phyloP scores from a whole-genome alignment of 140 eudicot species.

The Bidens hawaiensis region DNA sequence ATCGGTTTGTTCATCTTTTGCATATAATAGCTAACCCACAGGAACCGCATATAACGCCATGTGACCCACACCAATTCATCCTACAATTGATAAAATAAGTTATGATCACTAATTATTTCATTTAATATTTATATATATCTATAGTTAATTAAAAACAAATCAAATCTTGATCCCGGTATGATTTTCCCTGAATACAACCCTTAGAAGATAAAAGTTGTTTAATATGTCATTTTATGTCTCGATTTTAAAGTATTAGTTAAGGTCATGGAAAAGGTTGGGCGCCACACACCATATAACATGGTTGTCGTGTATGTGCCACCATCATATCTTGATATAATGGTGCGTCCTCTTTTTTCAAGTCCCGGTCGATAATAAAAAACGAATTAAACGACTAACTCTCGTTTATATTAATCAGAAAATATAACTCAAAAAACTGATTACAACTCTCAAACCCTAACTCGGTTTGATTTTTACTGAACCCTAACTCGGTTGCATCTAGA shows the following conservation, averaged over 20 bases:
- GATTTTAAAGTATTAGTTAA: background rate
- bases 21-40: constrained; percentile 20
- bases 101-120: background rate
- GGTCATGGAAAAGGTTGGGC: background rate
- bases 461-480: too few relatives aligned
- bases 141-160: background rate
- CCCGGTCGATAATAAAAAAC: too few relatives aligned
- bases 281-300: background rate
- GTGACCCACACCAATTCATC: constrained; percentile 1
- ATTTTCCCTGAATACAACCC: background rate
- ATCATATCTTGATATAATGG: background rate
- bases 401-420: too few relatives aligned
- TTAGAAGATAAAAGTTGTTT: background rate
- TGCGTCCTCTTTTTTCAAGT: too few relatives aligned
- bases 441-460: too few relatives aligned
- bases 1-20: constrained; percentile 28
- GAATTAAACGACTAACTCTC: too few relatives aligned
- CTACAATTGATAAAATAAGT: background rate
- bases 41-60: constrained; percentile 15
- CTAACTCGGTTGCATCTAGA: too few relatives aligned
- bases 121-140: background rate
- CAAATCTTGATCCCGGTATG: background rate
- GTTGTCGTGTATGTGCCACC: background rate
- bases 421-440: too few relatives aligned
- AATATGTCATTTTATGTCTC: background rate